Evolutionary conservation across 83 land plant genomes (phyloP).

Genomic region (Diphasiastrum complanatum): DNA sequence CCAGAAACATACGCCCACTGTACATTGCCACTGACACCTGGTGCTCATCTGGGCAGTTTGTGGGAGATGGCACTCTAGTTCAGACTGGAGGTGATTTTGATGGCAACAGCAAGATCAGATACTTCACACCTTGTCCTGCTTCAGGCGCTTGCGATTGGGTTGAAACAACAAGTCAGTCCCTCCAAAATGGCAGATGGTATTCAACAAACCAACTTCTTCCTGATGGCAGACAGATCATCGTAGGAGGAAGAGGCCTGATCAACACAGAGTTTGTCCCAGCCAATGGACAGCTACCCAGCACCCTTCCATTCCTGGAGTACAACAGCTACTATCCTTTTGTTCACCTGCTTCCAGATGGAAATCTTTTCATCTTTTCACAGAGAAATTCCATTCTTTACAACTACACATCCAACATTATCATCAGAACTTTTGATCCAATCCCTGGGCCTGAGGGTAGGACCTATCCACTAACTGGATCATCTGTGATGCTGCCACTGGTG

Average conservation of each 20-base stretch:
- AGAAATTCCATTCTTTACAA: background rate
- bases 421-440: constrained; percentile 39
- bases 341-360: constrained; percentile 1
- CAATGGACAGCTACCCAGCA: constrained; percentile 10
- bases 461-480: constrained; percentile 63
- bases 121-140: constrained; percentile 3
- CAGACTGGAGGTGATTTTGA: constrained; percentile 17
- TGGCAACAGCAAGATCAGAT: constrained; percentile 7
- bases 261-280: constrained; percentile 27
- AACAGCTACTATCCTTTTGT: constrained; percentile 21
- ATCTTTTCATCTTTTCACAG: background rate
- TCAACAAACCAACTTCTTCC: constrained; percentile 18
- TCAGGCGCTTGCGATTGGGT: constrained; percentile 1
- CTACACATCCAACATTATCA: constrained; percentile 22
- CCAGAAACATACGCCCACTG: background rate
- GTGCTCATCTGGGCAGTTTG: constrained; percentile 17
- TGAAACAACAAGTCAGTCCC: background rate
- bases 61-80: constrained; percentile 13
- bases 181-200: constrained; percentile 7
- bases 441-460: constrained; percentile 54
- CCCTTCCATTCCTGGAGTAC: constrained; percentile 9
- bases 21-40: constrained; percentile 20
- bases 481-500: constrained; percentile 51
- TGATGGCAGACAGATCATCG: background rate
- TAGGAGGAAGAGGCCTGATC: constrained; percentile 13